phyloP scores from a whole-genome alignment of 1,139 yeast species.

The Geotrichum australiense region DNA sequence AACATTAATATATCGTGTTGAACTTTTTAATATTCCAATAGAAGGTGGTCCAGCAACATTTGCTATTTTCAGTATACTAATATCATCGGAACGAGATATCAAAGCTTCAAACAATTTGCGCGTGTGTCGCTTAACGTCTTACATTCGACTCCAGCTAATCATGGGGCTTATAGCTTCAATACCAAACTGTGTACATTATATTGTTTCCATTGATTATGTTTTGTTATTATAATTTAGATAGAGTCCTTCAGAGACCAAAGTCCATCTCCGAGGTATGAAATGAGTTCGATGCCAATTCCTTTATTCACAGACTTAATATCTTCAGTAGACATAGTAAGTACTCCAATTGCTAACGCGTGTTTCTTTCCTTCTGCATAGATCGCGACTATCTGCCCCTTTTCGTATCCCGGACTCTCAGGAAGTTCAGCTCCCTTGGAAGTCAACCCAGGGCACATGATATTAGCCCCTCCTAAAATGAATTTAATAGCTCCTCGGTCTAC shows the following conservation, averaged over 20 bases:
- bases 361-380: constrained; percentile 93
- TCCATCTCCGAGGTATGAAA: constrained; percentile 87
- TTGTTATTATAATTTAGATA: constrained; percentile 11
- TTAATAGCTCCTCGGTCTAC: constrained; percentile 97
- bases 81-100: too few relatives aligned
- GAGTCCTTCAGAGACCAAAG: constrained; percentile 31
- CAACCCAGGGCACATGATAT: constrained; percentile 95
- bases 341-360: constrained; percentile 83
- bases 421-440: constrained; percentile 84
- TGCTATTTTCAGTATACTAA: too few relatives aligned
- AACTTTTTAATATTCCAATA: too few relatives aligned
- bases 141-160: too few relatives aligned
- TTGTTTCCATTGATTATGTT: not conserved
- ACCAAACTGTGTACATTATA: not conserved
- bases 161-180: too few relatives aligned
- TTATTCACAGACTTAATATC: constrained; percentile 80
- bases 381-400: constrained; percentile 64
- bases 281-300: constrained; percentile 83
- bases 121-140: too few relatives aligned
- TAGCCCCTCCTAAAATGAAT: constrained; percentile 89
- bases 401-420: constrained; percentile 58
- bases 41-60: too few relatives aligned
- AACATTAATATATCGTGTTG: too few relatives aligned
- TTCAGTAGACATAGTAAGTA: constrained; percentile 78
- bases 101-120: too few relatives aligned